Percentiles rank a stretch among this genome's conserved stretches.
phyloP scores from a whole-genome alignment of 2,329 filamentous ascomycete species.

The Macrophomina tecta region DNA sequence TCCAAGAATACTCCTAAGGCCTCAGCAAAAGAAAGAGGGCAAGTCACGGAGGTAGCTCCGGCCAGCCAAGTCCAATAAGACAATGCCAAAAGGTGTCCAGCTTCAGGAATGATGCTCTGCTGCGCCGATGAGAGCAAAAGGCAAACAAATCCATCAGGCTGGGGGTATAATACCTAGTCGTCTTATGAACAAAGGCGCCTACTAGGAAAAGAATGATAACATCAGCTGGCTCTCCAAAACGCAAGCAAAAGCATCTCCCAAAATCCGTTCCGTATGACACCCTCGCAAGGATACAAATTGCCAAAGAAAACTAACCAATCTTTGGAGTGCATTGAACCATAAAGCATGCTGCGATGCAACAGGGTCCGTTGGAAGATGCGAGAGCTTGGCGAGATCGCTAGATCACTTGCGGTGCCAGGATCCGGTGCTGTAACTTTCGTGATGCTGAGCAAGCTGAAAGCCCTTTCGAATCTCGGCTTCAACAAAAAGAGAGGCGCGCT shows the following conservation, averaged over 20 bases:
- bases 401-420: slow-evolving; percentile 19
- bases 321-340: not conserved
- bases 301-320: slow-evolving; percentile 7
- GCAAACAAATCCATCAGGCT: not conserved
- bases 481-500: slow-evolving; percentile 81
- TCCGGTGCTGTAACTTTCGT: slow-evolving; percentile 33
- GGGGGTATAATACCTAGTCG: slow-evolving; percentile 18
- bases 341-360: slow-evolving; percentile 7
- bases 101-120: slow-evolving; percentile 4
- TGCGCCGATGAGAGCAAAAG: not conserved
- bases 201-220: slow-evolving; percentile 6
- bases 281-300: slow-evolving; percentile 4
- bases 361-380: not conserved
- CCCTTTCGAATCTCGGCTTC: slow-evolving; percentile 72
- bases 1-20: slow-evolving; percentile 1
- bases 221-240: slow-evolving; percentile 10
- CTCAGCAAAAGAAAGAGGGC: not conserved
- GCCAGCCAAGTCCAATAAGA: slow-evolving; percentile 2
- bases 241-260: slow-evolving; percentile 7
- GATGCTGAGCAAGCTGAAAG: slow-evolving; percentile 57
- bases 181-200: slow-evolving; percentile 7
- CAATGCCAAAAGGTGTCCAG: slow-evolving; percentile 11
- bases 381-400: not conserved
- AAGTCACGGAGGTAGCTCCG: not conserved
- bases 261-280: not conserved